Evolutionary conservation across 2,329 filamentous ascomycete genomes (phyloP), one percentile per base, ranked within the genome.

Genomic region (Sarocladium oryzae): DNA sequence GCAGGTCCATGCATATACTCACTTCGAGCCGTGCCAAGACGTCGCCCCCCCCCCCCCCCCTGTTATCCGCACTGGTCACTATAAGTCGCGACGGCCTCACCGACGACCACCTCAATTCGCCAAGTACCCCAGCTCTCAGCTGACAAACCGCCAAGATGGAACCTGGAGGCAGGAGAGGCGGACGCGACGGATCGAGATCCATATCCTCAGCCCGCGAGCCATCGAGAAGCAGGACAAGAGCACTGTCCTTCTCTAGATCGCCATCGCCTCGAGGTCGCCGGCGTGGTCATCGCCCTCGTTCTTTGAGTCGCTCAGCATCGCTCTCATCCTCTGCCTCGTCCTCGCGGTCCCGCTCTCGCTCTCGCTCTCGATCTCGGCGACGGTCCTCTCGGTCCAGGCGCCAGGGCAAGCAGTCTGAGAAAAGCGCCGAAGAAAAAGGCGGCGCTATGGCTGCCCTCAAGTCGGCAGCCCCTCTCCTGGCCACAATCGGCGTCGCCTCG

Each of bases 401-500:
- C 46, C 20, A 11, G 3, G 6, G 6, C 32, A 49, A 49, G 28
- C 24, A 24, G 13, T 15, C 30, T 18, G 30, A 37, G 7, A 49
- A 37, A 28, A 49, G 33, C n/a, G 4, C 46, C 4, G 46, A 49
- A 57, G 21, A 58, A 55, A 38, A 53, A 57, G 16, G 57, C 60
- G 24, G 56, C 56, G 36, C 57, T 63, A 23, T 56, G 16, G 46
- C 30, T 20, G 46, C 46, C 4, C 7, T 67, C 54, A 66, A 67
- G 53, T 62, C 59, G 15, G 61, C 66, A 0, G 61, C 64, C 13
- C 55, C 63, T 10, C 56, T 69, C 21, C 54, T 69, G 26, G 66
- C 66, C 9, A 63, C 64, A 26, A 61, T 69, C 15, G 66, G 66
- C 28, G 59, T 68, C 28, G 65, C 65, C 21, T 60, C 65, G 10